Percentiles rank a stretch among this genome's conserved stretches.
phyloP scores from a whole-genome alignment of 1,139 yeast species.

The Geotrichum fermentans region DNA sequence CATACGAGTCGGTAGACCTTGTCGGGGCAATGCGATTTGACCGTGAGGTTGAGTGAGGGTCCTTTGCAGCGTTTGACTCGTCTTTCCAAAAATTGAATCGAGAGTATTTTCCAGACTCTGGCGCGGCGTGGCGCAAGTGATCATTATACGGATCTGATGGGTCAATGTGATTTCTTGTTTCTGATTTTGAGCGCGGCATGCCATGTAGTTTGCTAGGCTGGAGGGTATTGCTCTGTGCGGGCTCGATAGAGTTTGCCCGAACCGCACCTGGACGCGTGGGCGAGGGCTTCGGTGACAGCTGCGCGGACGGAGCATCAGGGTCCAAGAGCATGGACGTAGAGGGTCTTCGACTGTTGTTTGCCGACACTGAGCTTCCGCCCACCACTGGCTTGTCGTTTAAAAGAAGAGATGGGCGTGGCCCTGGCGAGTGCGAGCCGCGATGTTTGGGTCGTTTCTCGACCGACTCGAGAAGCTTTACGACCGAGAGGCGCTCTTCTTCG shows the following conservation, averaged over 20 bases:
- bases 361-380: constrained; percentile 12
- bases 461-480: constrained; percentile 38
- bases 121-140: too few species aligned
- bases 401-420: constrained; percentile 16
- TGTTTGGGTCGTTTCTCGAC: constrained; percentile 12
- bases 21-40: constrained; percentile 20
- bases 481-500: constrained; percentile 44
- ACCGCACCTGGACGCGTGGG: neutral
- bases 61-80: neutral
- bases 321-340: constrained; percentile 15
- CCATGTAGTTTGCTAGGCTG: neutral
- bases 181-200: neutral
- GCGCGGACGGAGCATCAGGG: constrained; percentile 1
- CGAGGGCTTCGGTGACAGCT: constrained; percentile 1
- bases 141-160: neutral
- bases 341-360: constrained; percentile 7
- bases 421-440: constrained; percentile 13
- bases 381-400: neutral
- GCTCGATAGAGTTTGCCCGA: neutral
- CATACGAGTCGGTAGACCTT: constrained; percentile 20
- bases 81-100: neutral
- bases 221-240: neutral
- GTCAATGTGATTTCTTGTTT: neutral
- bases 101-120: too few species aligned
- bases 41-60: constrained; percentile 1